These are phyloP conservation scores for Tolypocladium guangdongense DNA, from an alignment of 2,329 filamentous ascomycete species.

Conservation along the genomic window DNA sequence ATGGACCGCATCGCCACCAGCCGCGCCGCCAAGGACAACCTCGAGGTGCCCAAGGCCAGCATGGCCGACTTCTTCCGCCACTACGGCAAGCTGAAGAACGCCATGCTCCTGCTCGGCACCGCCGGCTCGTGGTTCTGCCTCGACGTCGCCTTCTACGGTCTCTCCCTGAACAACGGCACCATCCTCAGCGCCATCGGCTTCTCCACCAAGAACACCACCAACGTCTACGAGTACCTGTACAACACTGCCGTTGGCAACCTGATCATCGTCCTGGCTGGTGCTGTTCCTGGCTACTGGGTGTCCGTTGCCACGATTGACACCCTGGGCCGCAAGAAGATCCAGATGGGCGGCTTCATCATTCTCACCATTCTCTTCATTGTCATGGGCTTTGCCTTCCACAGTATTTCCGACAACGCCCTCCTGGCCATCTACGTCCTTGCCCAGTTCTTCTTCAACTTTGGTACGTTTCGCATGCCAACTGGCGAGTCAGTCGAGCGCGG, in stretches of 20 bases:
- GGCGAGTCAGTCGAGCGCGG: not conserved
- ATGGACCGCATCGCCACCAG: constrained; percentile 49
- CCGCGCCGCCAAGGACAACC: constrained; percentile 38
- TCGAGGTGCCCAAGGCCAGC: constrained; percentile 59
- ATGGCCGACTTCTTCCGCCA: constrained; percentile 61
- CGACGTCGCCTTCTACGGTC: constrained; percentile 50
- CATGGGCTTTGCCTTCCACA: constrained; percentile 52
- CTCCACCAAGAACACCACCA: constrained; percentile 32
- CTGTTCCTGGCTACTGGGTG: constrained; percentile 75
- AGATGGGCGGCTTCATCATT: constrained; percentile 51
- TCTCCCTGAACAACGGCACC: constrained; percentile 65
- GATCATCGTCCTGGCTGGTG: constrained; percentile 67
- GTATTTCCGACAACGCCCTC: constrained; percentile 39
- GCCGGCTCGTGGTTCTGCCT: constrained; percentile 79
- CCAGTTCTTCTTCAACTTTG: constrained; percentile 52
- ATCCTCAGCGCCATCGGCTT: constrained; percentile 65
- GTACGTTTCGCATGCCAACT: constrained; percentile 7
- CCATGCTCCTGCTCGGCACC: constrained; percentile 63
- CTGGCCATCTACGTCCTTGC: constrained; percentile 44
- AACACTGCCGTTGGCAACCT: constrained; percentile 70
- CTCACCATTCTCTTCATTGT: constrained; percentile 50
- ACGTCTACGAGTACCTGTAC: constrained; percentile 59
- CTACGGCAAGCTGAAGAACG: constrained; percentile 62
- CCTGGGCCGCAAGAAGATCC: constrained; percentile 67
- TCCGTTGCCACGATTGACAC: constrained; percentile 65